Percentiles rank a stretch among this genome's conserved stretches.
phyloP scores from a whole-genome alignment of 306 rosid species.

The Oemleria cerasiformis region DNA sequence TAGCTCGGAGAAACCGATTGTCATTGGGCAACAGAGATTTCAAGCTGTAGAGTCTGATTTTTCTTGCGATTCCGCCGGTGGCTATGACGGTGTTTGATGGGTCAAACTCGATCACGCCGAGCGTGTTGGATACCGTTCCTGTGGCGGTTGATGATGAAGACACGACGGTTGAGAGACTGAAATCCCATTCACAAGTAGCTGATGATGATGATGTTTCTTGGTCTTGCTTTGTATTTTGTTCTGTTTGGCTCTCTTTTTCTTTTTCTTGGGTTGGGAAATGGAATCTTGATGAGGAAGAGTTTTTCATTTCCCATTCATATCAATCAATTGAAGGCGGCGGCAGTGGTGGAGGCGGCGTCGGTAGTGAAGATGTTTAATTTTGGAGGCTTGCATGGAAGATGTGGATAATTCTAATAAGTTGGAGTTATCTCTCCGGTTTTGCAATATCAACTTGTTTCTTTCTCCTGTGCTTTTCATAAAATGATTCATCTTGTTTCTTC shows the following conservation, averaged over 20 bases:
- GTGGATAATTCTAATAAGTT: constrained; percentile 22
- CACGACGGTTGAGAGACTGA: constrained; percentile 41
- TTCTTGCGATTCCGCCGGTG: constrained; percentile 57
- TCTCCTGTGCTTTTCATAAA: background rate
- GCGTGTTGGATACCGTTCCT: constrained; percentile 31
- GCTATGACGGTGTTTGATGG: constrained; percentile 44
- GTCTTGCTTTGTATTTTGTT: background rate
- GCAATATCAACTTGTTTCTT: no score
- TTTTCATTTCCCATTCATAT: constrained; percentile 57
- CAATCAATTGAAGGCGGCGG: background rate
- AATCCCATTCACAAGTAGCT: constrained; percentile 39
- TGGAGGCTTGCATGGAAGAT: constrained; percentile 5
- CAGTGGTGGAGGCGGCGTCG: background rate
- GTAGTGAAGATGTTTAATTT: constrained; percentile 3
- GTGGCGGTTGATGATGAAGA: constrained; percentile 20
- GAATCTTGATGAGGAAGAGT: constrained; percentile 28
- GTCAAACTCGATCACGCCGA: constrained; percentile 52
- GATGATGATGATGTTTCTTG: background rate
- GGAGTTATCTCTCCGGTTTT: no score
- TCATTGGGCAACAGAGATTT: constrained; percentile 19
- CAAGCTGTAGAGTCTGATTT: constrained; percentile 40
- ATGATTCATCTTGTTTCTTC: background rate
- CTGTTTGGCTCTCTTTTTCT: background rate
- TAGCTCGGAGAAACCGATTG: background rate
- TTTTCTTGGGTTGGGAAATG: constrained; percentile 5